phyloP scores from a whole-genome alignment of 352 stramenopile species.

The Globisporangium lucens region DNA sequence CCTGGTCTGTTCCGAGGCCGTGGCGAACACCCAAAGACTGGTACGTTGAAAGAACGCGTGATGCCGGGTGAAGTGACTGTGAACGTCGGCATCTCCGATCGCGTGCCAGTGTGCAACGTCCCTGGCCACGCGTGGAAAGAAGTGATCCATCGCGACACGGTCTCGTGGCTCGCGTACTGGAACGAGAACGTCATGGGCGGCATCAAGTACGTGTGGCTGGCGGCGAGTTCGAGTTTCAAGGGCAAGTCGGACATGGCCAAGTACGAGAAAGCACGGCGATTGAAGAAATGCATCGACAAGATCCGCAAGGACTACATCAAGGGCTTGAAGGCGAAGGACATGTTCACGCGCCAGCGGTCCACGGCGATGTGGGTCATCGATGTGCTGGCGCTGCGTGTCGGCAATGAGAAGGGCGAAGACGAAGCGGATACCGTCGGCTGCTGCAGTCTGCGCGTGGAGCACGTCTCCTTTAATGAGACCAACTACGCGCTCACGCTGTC shows the following conservation, averaged over 20 bases:
- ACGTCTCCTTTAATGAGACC: constrained; percentile 94
- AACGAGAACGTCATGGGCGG: constrained; percentile 99
- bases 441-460: constrained; percentile 98
- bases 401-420: constrained; percentile 99
- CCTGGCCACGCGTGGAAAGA: constrained; percentile 96
- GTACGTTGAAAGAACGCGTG: constrained; percentile 97
- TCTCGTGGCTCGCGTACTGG: constrained; percentile 94
- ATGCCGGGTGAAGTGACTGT: constrained; percentile 96
- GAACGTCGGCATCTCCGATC: constrained; percentile 94
- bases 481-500: constrained; percentile 97
- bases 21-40: constrained; percentile 99
- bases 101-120: constrained; percentile 89
- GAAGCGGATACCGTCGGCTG: constrained; percentile 99
- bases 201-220: constrained; percentile 99
- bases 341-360: constrained; percentile 91
- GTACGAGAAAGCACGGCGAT: constrained; percentile 97
- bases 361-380: constrained; percentile 99
- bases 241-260: constrained; percentile 98
- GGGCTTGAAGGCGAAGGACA: constrained; percentile 87
- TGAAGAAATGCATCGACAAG: constrained; percentile 98
- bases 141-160: constrained; percentile 92
- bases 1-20: constrained; percentile 97
- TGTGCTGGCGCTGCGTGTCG: constrained; percentile 98
- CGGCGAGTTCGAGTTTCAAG: constrained; percentile 98
- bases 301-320: constrained; percentile 92